Evolutionary conservation across 2,329 filamentous ascomycete genomes (phyloP).

Genomic region (Onygenales sp.): DNA sequence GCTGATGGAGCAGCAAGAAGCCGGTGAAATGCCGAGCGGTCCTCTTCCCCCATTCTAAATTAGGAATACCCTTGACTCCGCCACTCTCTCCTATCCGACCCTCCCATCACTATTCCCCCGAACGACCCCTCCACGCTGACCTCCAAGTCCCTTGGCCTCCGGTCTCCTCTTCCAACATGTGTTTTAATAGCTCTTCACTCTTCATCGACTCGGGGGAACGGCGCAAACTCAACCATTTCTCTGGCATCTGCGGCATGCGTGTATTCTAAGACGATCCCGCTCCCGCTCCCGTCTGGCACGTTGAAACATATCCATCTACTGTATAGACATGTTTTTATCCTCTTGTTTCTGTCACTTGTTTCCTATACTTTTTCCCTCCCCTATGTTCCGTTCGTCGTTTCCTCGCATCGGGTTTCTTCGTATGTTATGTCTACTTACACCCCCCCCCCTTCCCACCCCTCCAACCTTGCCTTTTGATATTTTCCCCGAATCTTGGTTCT

Average conservation of each 20-base stretch:
- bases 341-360: slow-evolving; percentile 7
- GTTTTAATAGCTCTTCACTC: slow-evolving; percentile 39
- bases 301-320: slow-evolving; percentile 22
- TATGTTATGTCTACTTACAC: not conserved
- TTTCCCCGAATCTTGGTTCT: too few relatives aligned
- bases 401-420: not conserved
- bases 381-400: not conserved
- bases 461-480: not conserved
- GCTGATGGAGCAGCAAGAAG: slow-evolving; percentile 74
- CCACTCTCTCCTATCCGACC: slow-evolving; percentile 1
- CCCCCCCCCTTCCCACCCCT: not conserved
- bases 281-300: slow-evolving; percentile 21
- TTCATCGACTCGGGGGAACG: slow-evolving; percentile 7
- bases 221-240: not conserved
- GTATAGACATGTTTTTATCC: slow-evolving; percentile 29
- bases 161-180: slow-evolving; percentile 18
- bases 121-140: too few relatives aligned
- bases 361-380: not conserved
- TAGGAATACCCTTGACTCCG: slow-evolving; percentile 1
- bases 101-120: not conserved
- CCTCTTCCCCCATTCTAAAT: slow-evolving; percentile 42
- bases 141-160: too few relatives aligned
- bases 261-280: not conserved
- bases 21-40: slow-evolving; percentile 32
- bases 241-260: not conserved